Evolutionary conservation across 352 stramenopile genomes (phyloP), one percentile per base, ranked within the genome.

Genomic region (Phytophthora gonapodyides): DNA sequence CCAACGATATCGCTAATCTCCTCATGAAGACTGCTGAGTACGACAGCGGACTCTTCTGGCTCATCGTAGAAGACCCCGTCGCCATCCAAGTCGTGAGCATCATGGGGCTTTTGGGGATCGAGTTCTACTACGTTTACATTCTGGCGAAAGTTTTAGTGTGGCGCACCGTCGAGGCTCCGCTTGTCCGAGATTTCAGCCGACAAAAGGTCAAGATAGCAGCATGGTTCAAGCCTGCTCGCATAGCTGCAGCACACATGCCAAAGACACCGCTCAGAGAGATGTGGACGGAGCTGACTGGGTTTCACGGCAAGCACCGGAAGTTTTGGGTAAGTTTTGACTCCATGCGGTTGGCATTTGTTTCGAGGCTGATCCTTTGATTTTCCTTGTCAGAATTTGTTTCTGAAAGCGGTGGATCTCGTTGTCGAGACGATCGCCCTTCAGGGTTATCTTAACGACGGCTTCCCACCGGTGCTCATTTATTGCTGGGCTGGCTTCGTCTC

Each of bases 11-110:
- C 0, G 76, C 67, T 0, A 84, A 82, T 48, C 71, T 67, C 21
- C 42, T 88, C 5, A 84, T 83, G 78, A 64, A 86, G 48, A 86
- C 76, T 10, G 50, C 61, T 3, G 56, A 69, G 10, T 79, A 83
- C 24, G 76, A 88, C 45, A 40, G 73, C 24, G 76, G 74, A 0
- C 66, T 74, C 5, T 88, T 86, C 47, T 88, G 76, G 79, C 49
- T 72, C 31, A 62, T 80, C 37, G 57, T 61, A 35, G 64, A 65
- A 8, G 43, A 61, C 19, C 44, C 65, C 7, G 10, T 31, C 30
- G 33, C 24, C n/a, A 46, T 64, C 11, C 65, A 71, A n/a, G 9
- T 47, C 13, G 31, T 40, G 1, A 57, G 64, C 13, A 55, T 70
- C n/a, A 11, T 65, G 1, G 70, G 72, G 0, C 52, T 84, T 3